These are phyloP conservation scores for Pleurotus eryngii DNA, from an alignment of 768 basidiomycete genomes.

Conservation along the genomic window DNA sequence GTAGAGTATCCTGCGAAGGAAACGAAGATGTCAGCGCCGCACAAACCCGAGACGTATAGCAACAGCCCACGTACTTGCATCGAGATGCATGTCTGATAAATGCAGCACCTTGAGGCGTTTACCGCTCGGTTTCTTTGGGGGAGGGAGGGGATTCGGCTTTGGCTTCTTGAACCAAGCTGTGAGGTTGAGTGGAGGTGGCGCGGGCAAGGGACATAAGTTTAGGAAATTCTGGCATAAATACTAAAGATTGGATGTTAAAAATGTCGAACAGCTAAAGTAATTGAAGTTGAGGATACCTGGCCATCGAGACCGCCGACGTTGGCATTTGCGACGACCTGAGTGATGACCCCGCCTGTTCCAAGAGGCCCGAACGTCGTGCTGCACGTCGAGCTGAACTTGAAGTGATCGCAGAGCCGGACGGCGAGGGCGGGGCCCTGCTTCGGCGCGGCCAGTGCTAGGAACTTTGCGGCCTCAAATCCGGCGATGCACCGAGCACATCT, in stretches of 20 bases:
- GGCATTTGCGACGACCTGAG: conserved; percentile 70
- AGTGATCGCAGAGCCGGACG: conserved; percentile 57
- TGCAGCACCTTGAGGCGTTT: conserved; percentile 70
- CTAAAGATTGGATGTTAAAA: conserved; percentile 23
- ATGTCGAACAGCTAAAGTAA: too few species aligned
- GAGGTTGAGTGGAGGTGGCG: conserved; percentile 57
- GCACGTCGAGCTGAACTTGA: conserved; percentile 52
- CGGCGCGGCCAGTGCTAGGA: conserved; percentile 62
- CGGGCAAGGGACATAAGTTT: conserved; percentile 50
- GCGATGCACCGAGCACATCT: conserved; percentile 61
- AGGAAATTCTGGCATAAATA: conserved; percentile 61
- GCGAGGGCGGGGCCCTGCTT: conserved; percentile 55
- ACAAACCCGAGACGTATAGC: too few species aligned
- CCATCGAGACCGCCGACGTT: conserved; percentile 74
- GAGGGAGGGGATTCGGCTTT: conserved; percentile 67
- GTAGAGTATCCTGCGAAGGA: conserved; percentile 54
- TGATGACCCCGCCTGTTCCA: conserved; percentile 56
- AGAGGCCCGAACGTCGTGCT: conserved; percentile 41
- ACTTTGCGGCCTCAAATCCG: conserved; percentile 59
- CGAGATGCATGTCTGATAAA: conserved; percentile 75
- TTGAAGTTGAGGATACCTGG: conserved; percentile 38
- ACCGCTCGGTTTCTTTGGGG: conserved; percentile 55
- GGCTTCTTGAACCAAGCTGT: conserved; percentile 74
- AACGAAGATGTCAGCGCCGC: background rate
- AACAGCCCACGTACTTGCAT: conserved; percentile 48